Evolutionary conservation across 352 stramenopile genomes (phyloP), one percentile per base, ranked within the genome.

Genomic region (Paralagenidium karlingii): DNA sequence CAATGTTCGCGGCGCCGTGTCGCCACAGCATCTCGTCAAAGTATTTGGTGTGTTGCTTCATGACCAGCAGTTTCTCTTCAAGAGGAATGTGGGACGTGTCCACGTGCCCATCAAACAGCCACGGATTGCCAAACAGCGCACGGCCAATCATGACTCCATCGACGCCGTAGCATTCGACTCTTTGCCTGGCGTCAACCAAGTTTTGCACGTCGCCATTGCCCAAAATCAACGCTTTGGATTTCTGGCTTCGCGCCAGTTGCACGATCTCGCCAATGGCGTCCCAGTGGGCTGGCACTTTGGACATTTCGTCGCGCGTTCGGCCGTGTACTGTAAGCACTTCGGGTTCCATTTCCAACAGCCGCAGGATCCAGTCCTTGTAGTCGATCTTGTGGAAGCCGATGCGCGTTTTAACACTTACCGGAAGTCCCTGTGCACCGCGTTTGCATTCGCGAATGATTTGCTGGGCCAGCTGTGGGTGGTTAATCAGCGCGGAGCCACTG

Each of bases 81-180:
- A 76, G 34, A 20, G 62, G 28, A 11, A 83, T 49, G 46, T 82
- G 64, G 15, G 58, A 61, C 1, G 60, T 79, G 39, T 77, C 64
- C 0, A 47, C 32, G 25, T 70, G 62, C 12, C 76, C 68, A 40
- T 82, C 65, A 15, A 90, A 90, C 15, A 90, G 61, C 76, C 73
- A 85, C 34, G 76, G 73, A 33, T 85, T 90, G 11, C 73, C 76
- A 41, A 90, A 86, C 2, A 87, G 43, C 18, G 67, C 76, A 10
- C 76, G 68, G 0, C 76, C 76, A 11, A 87, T 51, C 76, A 90
- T 90, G 16, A 87, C 60, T 8, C 76, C 76, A 32, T 90, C 76
- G 5, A 87, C 55, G 11, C 68, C 70, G 38, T 80, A 87, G 16
- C 60, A 38, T 1, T 69, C 49, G n/a, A 78, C 70, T 45, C 84